These are phyloP conservation scores for Gynochthodes officinalis DNA, from an alignment of 257 asterid genomes.

Conservation along the genomic window DNA sequence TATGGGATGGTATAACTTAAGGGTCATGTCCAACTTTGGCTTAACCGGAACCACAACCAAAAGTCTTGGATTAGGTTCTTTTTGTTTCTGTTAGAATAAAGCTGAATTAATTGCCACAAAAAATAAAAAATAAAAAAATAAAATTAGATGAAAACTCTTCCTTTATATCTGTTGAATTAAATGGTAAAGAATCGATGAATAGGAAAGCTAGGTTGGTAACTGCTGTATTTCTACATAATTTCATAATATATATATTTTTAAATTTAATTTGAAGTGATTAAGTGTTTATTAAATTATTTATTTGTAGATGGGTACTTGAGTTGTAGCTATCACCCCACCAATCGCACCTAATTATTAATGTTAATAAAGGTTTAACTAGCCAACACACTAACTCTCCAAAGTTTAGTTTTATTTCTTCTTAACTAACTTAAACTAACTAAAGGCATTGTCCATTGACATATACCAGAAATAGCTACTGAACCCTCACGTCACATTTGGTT, in stretches of 20 bases:
- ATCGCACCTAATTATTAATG: constrained; percentile 45
- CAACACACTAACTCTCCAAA: too few species aligned
- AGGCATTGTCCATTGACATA: constrained; percentile 5
- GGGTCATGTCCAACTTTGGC: constrained; percentile 24
- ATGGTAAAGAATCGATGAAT: constrained; percentile 58
- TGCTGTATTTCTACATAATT: too few species aligned
- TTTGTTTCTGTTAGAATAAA: constrained; percentile 22
- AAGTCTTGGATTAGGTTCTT: constrained; percentile 61
- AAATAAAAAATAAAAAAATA: constrained; percentile 7
- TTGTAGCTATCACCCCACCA: constrained; percentile 33
- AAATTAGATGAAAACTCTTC: constrained; percentile 8
- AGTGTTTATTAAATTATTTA: not conserved
- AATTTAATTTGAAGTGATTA: constrained; percentile 10
- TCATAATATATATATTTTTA: not conserved
- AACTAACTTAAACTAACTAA: constrained; percentile 29
- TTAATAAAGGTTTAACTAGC: too few species aligned
- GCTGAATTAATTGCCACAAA: constrained; percentile 2
- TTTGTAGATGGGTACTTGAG: not conserved
- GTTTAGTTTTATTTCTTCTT: constrained; percentile 31
- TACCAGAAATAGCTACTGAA: constrained; percentile 26
- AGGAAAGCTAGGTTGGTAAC: constrained; percentile 60
- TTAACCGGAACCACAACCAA: constrained; percentile 47
- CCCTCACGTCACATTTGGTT: constrained; percentile 26
- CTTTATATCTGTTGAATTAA: constrained; percentile 37
- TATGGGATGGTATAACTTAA: constrained; percentile 12